phyloP scores from a whole-genome alignment of 345 rosid genomes.

The Aurinia saxatilis region DNA sequence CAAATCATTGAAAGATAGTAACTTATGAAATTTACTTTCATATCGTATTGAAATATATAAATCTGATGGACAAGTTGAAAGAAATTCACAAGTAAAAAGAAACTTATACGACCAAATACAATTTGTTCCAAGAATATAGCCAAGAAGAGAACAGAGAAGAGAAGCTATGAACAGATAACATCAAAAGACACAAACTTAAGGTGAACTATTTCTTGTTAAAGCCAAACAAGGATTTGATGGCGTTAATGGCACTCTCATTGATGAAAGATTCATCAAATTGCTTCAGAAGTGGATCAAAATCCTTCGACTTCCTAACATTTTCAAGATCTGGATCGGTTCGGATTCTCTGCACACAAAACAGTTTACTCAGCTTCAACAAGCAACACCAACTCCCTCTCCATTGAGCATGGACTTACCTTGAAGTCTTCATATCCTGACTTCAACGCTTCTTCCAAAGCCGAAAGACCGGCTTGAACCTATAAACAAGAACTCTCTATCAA shows the following conservation, averaged over 20 bases:
- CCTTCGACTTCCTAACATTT: conserved; percentile 48
- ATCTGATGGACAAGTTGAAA: neutral
- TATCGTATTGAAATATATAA: neutral
- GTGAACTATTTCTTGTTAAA: conserved; percentile 55
- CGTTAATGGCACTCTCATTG: conserved; percentile 89
- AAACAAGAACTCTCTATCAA: neutral
- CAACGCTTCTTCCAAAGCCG: conserved; percentile 90
- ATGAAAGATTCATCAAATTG: conserved; percentile 90
- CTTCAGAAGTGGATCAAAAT: conserved; percentile 65
- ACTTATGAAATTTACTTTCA: neutral
- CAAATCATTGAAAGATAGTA: neutral
- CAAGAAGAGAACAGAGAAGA: conserved; percentile 19
- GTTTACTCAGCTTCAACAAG: neutral
- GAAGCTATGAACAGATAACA: conserved; percentile 23
- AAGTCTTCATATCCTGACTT: conserved; percentile 80
- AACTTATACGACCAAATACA: neutral
- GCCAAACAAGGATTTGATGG: conserved; percentile 85
- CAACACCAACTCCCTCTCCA: neutral
- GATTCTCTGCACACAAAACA: conserved; percentile 54
- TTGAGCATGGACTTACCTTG: conserved; percentile 42
- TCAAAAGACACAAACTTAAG: conserved; percentile 2
- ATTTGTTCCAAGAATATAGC: conserved; percentile 14
- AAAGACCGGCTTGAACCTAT: conserved; percentile 83
- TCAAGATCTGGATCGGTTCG: conserved; percentile 80
- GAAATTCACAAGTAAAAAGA: neutral